Conservation (phyloP, 805 yeast genomes). For the Metschnikowia matae region DNA sequence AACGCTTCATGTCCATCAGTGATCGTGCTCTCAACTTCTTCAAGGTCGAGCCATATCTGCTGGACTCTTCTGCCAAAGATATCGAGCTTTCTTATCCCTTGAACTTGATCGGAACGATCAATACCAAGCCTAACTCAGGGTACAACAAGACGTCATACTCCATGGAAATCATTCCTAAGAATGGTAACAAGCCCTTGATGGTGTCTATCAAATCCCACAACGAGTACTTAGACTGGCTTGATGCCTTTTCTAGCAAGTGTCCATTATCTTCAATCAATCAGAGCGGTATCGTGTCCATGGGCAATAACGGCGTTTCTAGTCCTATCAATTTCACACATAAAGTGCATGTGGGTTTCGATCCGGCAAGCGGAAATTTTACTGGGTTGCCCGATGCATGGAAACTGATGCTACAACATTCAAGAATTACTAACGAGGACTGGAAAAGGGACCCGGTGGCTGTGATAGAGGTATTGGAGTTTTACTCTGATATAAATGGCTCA, state of each 20-base stretch:
- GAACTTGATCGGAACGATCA: conserved; percentile 36
- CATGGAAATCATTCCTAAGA: conserved; percentile 67
- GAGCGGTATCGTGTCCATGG: conserved; percentile 18
- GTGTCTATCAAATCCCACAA: conserved; percentile 73
- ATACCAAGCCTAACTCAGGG: conserved; percentile 56
- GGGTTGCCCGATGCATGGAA: conserved; percentile 59
- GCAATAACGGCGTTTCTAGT: conserved; percentile 61
- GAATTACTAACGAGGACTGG: conserved; percentile 59
- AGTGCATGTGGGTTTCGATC: conserved; percentile 85
- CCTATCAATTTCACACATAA: conserved; percentile 95
- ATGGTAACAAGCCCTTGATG: conserved; percentile 55
- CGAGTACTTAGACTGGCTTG: conserved; percentile 87
- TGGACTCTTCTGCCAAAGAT: conserved; percentile 39
- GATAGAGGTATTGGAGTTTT: conserved; percentile 56
- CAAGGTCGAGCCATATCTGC: conserved; percentile 51
- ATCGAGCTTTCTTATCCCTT: conserved; percentile 40
- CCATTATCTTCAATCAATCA: conserved; percentile 49
- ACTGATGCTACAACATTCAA: conserved; percentile 51
- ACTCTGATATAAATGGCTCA: conserved; percentile 45
- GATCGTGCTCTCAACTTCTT: conserved; percentile 74
- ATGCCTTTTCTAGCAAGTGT: conserved; percentile 74
- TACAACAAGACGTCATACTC: conserved; percentile 47
- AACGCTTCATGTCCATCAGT: conserved; percentile 71
- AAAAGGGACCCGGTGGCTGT: conserved; percentile 63
- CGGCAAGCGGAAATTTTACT: conserved; percentile 58